These are phyloP conservation scores for Onygenales sp. DNA, from an alignment of 2,329 filamentous ascomycete species.

Conservation along the genomic window DNA sequence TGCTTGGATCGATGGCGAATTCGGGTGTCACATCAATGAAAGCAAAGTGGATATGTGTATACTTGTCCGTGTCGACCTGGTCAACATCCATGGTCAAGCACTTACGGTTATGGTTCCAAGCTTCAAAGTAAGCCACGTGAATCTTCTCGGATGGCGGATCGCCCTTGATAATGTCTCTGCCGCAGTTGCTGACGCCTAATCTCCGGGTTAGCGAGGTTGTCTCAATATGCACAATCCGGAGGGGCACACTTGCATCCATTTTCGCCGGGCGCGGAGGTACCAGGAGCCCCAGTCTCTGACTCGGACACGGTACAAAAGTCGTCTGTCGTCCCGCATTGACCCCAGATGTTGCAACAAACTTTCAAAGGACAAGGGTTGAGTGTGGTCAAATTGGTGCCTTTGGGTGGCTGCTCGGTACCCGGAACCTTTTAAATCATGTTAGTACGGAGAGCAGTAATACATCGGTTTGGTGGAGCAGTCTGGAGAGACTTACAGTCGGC, in stretches of 20 bases:
- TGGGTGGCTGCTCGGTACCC: slow-evolving; percentile 25
- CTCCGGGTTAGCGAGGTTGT: no score
- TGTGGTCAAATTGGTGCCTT: slow-evolving; percentile 22
- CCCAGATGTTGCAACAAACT: slow-evolving; percentile 36
- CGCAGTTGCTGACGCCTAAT: slow-evolving; percentile 28
- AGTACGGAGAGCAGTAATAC: slow-evolving; percentile 11
- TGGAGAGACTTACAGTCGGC: slow-evolving; percentile 19
- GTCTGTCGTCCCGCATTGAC: slow-evolving; percentile 34
- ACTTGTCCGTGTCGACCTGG: slow-evolving; percentile 12
- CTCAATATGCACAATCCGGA: no score
- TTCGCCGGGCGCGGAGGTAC: slow-evolving; percentile 22
- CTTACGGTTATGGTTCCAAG: slow-evolving; percentile 17
- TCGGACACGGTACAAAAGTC: slow-evolving; percentile 32
- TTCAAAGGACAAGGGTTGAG: slow-evolving; percentile 41
- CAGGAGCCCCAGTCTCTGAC: slow-evolving; percentile 22
- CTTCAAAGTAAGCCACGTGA: slow-evolving; percentile 21
- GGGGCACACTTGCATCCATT: slow-evolving; percentile 22
- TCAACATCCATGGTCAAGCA: slow-evolving; percentile 16
- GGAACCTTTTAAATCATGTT: slow-evolving; percentile 38
- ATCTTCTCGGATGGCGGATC: slow-evolving; percentile 11
- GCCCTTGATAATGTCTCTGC: slow-evolving; percentile 23
- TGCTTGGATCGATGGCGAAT: slow-evolving; percentile 18
- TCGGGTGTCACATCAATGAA: slow-evolving; percentile 24
- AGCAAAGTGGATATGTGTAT: slow-evolving; percentile 26
- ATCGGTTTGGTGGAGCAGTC: no score